Evolutionary conservation across 768 basidiomycete species (phyloP).

Genomic region (Asterophora parasitica): DNA sequence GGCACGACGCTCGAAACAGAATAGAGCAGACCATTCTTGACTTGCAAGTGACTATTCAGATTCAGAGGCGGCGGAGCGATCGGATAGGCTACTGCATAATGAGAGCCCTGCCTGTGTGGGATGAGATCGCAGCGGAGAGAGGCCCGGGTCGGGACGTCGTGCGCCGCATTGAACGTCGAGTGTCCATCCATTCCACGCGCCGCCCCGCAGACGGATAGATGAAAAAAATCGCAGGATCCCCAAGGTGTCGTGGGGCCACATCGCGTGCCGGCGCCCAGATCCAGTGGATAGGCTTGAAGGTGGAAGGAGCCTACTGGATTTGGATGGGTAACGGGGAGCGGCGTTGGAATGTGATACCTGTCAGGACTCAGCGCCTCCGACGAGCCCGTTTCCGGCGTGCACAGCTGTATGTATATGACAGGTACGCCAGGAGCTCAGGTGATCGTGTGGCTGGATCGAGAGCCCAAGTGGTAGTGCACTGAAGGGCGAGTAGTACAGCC

Average conservation of each 20-base stretch:
- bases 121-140: neutral
- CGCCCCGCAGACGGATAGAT: too few relatives aligned
- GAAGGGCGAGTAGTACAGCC: neutral
- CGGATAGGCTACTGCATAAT: constrained; percentile 2
- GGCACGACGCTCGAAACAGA: neutral
- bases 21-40: neutral
- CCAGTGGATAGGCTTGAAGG: too few relatives aligned
- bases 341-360: neutral
- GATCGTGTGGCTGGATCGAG: neutral
- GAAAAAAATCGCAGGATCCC: too few relatives aligned
- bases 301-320: neutral
- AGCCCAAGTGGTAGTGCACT: too few relatives aligned
- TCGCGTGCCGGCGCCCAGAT: too few relatives aligned
- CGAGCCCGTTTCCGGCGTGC: neutral
- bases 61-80: constrained; percentile 3
- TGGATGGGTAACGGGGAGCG: neutral
- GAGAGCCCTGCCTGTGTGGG: neutral
- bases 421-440: neutral
- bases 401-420: neutral
- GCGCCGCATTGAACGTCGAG: too few relatives aligned
- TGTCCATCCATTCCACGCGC: too few relatives aligned
- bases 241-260: too few relatives aligned
- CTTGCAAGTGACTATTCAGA: too few relatives aligned
- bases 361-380: neutral
- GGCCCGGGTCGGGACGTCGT: too few relatives aligned